Conservation (phyloP, 495 filamentous ascomycete species). For the Talaromyces proteolyticus region DNA sequence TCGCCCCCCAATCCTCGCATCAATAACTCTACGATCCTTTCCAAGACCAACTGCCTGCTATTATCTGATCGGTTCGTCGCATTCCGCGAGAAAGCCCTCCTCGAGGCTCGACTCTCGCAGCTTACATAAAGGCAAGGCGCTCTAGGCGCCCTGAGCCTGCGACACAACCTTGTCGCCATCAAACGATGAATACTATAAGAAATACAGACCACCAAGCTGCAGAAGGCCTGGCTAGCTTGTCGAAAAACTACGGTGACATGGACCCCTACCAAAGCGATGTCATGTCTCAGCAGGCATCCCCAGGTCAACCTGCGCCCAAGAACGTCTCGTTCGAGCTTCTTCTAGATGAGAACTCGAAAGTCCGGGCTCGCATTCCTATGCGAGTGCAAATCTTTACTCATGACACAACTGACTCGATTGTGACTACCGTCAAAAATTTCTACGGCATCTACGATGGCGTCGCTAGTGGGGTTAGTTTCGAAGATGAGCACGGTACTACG, state of each 20-base stretch:
- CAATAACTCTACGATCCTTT: not conserved
- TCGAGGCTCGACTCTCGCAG: not conserved
- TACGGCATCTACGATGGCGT: constrained; percentile 81
- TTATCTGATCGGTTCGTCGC: not conserved
- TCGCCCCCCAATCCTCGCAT: not conserved
- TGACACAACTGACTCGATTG: constrained; percentile 93
- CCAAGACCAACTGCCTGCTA: not conserved
- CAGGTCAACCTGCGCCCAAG: constrained; percentile 58
- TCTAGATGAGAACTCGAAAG: constrained; percentile 64
- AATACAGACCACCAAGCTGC: constrained; percentile 6
- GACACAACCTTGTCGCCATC: not conserved
- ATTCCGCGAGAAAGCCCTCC: not conserved
- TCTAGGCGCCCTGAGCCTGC: constrained; percentile 1
- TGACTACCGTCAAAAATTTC: constrained; percentile 95
- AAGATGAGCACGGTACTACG: constrained; percentile 77
- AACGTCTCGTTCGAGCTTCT: constrained; percentile 82
- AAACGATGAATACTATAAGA: constrained; percentile 1
- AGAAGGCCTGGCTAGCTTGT: constrained; percentile 7
- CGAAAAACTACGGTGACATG: constrained; percentile 6
- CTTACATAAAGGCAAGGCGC: constrained; percentile 4
- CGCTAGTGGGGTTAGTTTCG: constrained; percentile 78
- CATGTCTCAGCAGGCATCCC: constrained; percentile 37
- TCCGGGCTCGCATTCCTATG: constrained; percentile 77
- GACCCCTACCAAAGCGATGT: constrained; percentile 13
- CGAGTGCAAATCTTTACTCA: constrained; percentile 87